Evolutionary conservation across 768 basidiomycete species (phyloP).

Genomic region (Auricularia sp.): DNA sequence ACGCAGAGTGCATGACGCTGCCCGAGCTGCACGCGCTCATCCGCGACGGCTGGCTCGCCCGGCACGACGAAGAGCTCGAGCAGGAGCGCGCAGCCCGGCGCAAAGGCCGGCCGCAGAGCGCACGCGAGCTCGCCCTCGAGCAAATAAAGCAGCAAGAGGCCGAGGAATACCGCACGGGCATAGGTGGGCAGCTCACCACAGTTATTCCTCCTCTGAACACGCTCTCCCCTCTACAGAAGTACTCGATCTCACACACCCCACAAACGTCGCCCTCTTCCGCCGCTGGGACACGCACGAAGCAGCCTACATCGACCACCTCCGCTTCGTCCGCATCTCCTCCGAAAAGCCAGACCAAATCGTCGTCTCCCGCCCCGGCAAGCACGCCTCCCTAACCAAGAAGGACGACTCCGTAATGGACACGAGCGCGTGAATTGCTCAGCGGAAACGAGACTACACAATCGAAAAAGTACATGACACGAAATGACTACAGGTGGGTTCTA

Average conservation of each 20-base stretch:
- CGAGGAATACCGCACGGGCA: slow-evolving; percentile 69
- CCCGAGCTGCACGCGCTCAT: slow-evolving; percentile 58
- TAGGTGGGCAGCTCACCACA: slow-evolving; percentile 42
- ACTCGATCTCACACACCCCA: slow-evolving; percentile 64
- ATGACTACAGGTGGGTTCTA: not conserved
- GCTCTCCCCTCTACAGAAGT: slow-evolving; percentile 42
- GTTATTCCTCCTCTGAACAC: not conserved
- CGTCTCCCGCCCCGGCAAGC: not conserved
- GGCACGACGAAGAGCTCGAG: slow-evolving; percentile 57
- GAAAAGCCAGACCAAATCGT: not conserved
- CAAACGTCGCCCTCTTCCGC: slow-evolving; percentile 61
- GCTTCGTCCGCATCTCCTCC: slow-evolving; percentile 58
- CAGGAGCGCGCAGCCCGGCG: slow-evolving; percentile 50
- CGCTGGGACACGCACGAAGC: slow-evolving; percentile 71
- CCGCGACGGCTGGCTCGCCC: slow-evolving; percentile 60
- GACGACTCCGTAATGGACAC: not conserved
- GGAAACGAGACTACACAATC: not conserved
- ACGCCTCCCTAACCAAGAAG: not conserved
- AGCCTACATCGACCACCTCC: slow-evolving; percentile 59
- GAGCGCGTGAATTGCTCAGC: not conserved
- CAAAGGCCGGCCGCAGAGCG: slow-evolving; percentile 68
- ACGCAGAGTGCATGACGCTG: slow-evolving; percentile 44
- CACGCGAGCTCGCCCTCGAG: slow-evolving; percentile 56
- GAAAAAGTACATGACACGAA: not conserved
- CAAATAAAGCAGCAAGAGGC: slow-evolving; percentile 57